These are phyloP conservation scores for Fraxinus dipetala DNA, from an alignment of 305 asterid genomes.

Conservation along the genomic window DNA sequence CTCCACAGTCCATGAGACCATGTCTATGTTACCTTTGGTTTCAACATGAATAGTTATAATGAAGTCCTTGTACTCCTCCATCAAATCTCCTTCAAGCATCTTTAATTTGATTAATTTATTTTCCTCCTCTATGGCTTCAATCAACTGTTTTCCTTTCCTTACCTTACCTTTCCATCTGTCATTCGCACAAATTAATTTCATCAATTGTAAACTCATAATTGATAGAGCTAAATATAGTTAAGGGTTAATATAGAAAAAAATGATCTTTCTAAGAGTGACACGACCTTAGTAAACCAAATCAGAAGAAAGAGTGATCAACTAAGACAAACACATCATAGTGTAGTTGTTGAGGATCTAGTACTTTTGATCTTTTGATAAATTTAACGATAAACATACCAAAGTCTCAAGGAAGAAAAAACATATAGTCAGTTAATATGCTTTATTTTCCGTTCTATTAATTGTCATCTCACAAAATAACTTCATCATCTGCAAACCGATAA, in stretches of 20 bases:
- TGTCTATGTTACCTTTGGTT: constrained; percentile 21
- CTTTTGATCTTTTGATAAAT: not conserved
- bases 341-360: not conserved
- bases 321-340: not conserved
- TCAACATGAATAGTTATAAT: constrained; percentile 32
- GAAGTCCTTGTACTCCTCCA: constrained; percentile 29
- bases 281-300: not conserved
- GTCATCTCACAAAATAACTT: no score
- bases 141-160: not conserved
- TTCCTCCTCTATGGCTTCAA: constrained; percentile 23
- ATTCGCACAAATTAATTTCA: not conserved
- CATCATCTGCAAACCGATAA: no score
- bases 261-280: not conserved
- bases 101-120: constrained; percentile 13
- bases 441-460: no score
- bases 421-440: no score
- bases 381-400: not conserved
- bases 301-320: not conserved
- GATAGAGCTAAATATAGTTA: not conserved
- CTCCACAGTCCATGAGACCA: constrained; percentile 32
- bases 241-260: not conserved
- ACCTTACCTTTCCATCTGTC: constrained; percentile 3
- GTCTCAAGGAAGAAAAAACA: no score
- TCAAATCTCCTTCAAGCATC: constrained; percentile 34
- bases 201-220: not conserved